These are phyloP conservation scores for Trichophyton schoenleinii DNA, from an alignment of 2,329 filamentous ascomycete genomes.

Conservation along the genomic window DNA sequence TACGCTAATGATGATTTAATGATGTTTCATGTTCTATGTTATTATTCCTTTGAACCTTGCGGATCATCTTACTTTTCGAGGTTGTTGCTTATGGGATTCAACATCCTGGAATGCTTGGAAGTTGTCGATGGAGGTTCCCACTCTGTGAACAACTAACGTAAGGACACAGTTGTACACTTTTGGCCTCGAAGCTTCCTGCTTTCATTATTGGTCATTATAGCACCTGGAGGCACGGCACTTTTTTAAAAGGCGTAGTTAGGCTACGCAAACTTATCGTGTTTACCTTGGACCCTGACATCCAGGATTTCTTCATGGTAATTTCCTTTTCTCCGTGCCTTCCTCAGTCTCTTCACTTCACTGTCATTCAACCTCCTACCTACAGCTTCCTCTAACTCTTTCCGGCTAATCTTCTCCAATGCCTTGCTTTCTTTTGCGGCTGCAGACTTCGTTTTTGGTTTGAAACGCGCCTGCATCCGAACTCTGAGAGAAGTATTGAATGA, in stretches of 20 bases:
- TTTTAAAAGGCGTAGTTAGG: not conserved
- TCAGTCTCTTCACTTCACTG: conserved; percentile 72
- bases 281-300: conserved; percentile 79
- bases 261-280: conserved; percentile 68
- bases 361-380: conserved; percentile 67
- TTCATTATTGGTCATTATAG: not conserved
- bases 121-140: not conserved
- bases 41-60: not conserved
- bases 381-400: conserved; percentile 70
- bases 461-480: conserved; percentile 87
- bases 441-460: conserved; percentile 59
- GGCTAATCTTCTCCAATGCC: conserved; percentile 70
- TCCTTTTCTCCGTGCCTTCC: conserved; percentile 71
- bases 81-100: not conserved
- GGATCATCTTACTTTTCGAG: too few species aligned
- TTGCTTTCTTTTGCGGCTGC: conserved; percentile 72
- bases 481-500: conserved; percentile 60
- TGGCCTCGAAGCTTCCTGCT: not conserved
- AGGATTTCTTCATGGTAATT: conserved; percentile 80
- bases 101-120: not conserved
- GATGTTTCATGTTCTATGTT: not conserved
- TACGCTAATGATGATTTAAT: not conserved
- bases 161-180: too few species aligned
- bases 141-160: not conserved
- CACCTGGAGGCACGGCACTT: not conserved